phyloP scores from a whole-genome alignment of 192 early-diverging fungal genomes.

The Powellomyces hirtus region DNA sequence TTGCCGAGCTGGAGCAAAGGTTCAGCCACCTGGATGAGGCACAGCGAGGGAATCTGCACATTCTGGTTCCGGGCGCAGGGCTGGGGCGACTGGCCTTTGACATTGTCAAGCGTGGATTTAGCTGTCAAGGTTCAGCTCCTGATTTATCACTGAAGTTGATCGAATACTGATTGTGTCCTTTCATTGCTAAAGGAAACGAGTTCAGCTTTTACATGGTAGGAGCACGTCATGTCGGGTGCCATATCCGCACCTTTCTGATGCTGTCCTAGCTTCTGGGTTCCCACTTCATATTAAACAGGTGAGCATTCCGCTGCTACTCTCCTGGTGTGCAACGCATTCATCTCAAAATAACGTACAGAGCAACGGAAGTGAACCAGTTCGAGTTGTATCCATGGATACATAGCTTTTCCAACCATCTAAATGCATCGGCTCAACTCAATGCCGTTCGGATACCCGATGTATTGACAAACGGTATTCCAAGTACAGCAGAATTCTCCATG shows the following conservation, averaged over 20 bases:
- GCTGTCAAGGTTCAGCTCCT: constrained; percentile 19
- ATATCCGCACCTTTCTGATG: neutral
- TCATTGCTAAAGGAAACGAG: constrained; percentile 75
- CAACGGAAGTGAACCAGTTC: constrained; percentile 53
- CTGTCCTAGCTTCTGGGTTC: constrained; percentile 72
- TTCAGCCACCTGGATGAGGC: constrained; percentile 51
- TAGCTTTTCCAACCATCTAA: constrained; percentile 78
- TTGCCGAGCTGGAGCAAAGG: constrained; percentile 63
- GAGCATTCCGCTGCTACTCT: neutral
- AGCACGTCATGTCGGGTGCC: neutral
- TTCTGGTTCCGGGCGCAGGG: constrained; percentile 95
- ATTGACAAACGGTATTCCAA: constrained; percentile 62
- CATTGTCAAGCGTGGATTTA: constrained; percentile 75
- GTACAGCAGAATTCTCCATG: constrained; percentile 86
- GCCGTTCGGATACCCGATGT: constrained; percentile 82
- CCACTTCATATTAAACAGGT: constrained; percentile 91
- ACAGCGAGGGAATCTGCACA: constrained; percentile 59
- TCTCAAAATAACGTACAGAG: constrained; percentile 31
- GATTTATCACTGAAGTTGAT: too few relatives aligned
- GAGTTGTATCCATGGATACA: constrained; percentile 91
- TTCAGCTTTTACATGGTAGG: constrained; percentile 93
- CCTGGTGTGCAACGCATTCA: neutral
- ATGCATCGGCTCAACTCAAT: constrained; percentile 59
- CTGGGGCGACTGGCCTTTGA: constrained; percentile 92
- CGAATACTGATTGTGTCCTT: neutral